A percentile compares a stretch with the other conserved stretches of the same genome.
Evolutionary conservation across 2,329 filamentous ascomycete genomes (phyloP).

Genomic region (Madurella fahalii): DNA sequence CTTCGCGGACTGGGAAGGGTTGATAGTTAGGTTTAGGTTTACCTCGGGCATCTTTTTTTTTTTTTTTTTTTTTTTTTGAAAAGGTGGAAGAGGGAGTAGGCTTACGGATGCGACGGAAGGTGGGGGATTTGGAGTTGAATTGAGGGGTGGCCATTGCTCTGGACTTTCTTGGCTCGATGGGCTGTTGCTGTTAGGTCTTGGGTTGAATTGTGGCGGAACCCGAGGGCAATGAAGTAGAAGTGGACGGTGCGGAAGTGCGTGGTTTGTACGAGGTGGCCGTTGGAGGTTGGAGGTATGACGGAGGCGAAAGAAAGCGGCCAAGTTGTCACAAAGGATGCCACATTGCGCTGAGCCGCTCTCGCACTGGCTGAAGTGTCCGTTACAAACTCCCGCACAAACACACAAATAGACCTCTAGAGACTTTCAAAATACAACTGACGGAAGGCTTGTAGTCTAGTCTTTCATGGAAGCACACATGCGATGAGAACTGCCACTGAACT

Average conservation of each 20-base stretch:
- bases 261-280: neutral
- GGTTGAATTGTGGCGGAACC: too few species aligned
- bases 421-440: too few species aligned
- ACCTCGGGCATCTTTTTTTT: neutral
- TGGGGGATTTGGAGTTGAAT: slow-evolving; percentile 74
- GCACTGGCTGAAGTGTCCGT: neutral
- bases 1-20: slow-evolving; percentile 69
- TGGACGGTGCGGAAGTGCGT: neutral
- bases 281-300: neutral
- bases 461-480: too few species aligned
- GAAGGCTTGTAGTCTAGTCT: too few species aligned
- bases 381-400: too few species aligned
- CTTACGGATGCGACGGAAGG: slow-evolving; percentile 78
- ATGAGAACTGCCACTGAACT: too few species aligned
- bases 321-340: slow-evolving; percentile 2
- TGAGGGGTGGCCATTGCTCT: slow-evolving; percentile 30
- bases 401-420: too few species aligned
- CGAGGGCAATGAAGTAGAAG: neutral
- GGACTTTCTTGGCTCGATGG: neutral
- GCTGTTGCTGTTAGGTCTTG: neutral
- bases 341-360: neutral
- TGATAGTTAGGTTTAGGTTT: slow-evolving; percentile 26
- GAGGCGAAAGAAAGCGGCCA: slow-evolving; percentile 13
- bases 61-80: slow-evolving; percentile 16
- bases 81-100: slow-evolving; percentile 6